Evolutionary conservation across 75 land plant genomes (phyloP), one percentile per base, ranked within the genome.

Genomic region (Pseudotsuga menziesii): DNA sequence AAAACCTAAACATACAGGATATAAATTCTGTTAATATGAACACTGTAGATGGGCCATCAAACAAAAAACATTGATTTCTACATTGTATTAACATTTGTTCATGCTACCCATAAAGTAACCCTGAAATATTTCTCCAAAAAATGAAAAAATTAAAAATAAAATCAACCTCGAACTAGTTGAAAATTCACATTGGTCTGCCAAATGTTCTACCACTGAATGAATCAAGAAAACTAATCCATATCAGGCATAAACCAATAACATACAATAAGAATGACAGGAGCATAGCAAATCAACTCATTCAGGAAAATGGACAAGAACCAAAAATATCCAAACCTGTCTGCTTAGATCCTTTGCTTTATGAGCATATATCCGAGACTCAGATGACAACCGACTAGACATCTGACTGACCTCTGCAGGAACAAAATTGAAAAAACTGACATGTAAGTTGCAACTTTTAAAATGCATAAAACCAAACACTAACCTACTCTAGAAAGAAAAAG

Each of bases 371-470:
- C 96, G 97, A 12, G 98, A 94, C 80, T 96, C 98, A 58, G 97
- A 89, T 55, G 97, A 91, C 81, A 96, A 80, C 70, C 92, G 82
- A 79, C 89, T 94, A 22, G 98, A 96, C 91, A 96, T 86, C 80
- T 96, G 83, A 82, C 98, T 96, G 61, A 96, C 98, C 91, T 96
- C 98, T 96, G 97, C 83, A 87, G 82, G n/a, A 73, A 75, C 58
- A 25, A 62, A 56, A 81, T 1, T 2, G 12, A 57, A 16, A 56
- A 76, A 62, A 22, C 3, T 62, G 17, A 62, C 25, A 57, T 1
- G 35, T 41, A 25, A 73, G 59, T 57, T 48, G 9, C 3, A 16
- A 44, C 39, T 20, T 69, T 69, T 41, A 41, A 29, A 64, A 64
- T 20, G 72, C 13, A 36, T 36, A n/a, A 41, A 20, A 41, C 0